phyloP scores from a whole-genome alignment of 2,329 filamentous ascomycete genomes.

The Lecanicillium sp. region DNA sequence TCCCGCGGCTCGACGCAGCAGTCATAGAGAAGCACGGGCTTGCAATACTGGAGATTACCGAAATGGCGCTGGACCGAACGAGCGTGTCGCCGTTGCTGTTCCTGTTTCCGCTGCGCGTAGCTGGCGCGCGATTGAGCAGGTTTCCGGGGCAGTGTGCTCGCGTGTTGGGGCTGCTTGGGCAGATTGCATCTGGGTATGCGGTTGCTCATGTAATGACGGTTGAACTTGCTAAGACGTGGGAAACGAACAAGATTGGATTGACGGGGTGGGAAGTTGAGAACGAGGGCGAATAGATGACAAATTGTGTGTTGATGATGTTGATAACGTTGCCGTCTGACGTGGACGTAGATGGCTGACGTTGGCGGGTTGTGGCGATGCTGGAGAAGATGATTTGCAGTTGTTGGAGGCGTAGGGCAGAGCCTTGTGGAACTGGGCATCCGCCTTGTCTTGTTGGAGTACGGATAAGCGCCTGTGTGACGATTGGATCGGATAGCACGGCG shows the following conservation, averaged over 20 bases:
- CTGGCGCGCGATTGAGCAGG: slow-evolving; percentile 19
- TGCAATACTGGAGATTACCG: slow-evolving; percentile 15
- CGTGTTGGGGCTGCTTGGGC: slow-evolving; percentile 13
- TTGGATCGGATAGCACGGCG: no score
- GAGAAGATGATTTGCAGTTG: no score
- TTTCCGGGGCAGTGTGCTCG: slow-evolving; percentile 14
- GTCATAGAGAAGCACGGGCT: slow-evolving; percentile 16
- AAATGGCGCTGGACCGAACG: slow-evolving; percentile 11
- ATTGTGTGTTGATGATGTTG: no score
- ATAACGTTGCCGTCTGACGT: no score
- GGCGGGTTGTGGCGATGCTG: no score
- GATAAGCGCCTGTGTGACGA: no score
- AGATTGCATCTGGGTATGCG: slow-evolving; percentile 15
- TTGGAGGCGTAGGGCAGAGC: no score
- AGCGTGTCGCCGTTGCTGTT: slow-evolving; percentile 22
- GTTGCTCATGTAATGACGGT: slow-evolving; percentile 15
- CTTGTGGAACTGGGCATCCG: no score
- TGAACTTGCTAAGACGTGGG: slow-evolving; percentile 4
- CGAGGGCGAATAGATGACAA: not conserved
- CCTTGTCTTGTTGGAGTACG: no score
- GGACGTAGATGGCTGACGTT: no score
- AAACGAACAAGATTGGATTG: not conserved
- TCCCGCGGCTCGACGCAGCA: slow-evolving; percentile 14
- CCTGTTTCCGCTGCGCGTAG: slow-evolving; percentile 25
- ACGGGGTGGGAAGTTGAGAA: not conserved